Evolutionary conservation across 208 protist genomes (phyloP), one percentile per base, ranked within the genome.

Genomic region (Acanthamoeba sp.): DNA sequence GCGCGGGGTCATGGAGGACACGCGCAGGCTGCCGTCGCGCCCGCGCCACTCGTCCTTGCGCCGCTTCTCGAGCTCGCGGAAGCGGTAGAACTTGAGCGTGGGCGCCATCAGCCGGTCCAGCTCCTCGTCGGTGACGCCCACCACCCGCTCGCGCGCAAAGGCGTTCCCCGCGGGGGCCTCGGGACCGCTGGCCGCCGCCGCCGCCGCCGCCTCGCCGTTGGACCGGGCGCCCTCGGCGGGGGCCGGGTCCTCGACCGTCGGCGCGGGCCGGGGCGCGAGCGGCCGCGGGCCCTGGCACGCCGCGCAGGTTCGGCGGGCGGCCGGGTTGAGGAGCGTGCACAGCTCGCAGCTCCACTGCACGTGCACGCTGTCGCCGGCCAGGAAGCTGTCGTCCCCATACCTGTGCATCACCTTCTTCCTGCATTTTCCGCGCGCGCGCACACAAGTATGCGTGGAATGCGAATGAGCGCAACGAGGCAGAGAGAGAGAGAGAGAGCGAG

Each of bases 51-150:
- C 20, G 5, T 84, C 42, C 42, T 84, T 84, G 40, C 38, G 73
- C 12, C 73, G 40, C 73, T 84, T 84, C 42, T 84, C 73, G 38
- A 84, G 73, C 27, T 84, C 73, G 24, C 73, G 73, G 42, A 84
- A 84, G 38, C 73, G 73, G n/a, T 84, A 84, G 40, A 84, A 84
- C 42, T 84, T 84, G 73, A 84, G 73, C 27, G 73, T 84, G 27
- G 73, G 73, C 24, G 73, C 73, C 40, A 34, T 1, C 24, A 84
- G 73, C 24, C 42, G 73, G 22, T 84, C 73, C 40, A 84, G 24
- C 40, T 84, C 73, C 40, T 84, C 73, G 42, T 84, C 73, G 2
- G 73, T 84, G 9, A 84, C 42, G 16, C 18, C 73, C 20, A 84
- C 40, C 38, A 22, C 27, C 42, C 14, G 6, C 42, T 84, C 73